Evolutionary conservation across 2,329 filamentous ascomycete species (phyloP).

Genomic region (Aspergillus ustus): DNA sequence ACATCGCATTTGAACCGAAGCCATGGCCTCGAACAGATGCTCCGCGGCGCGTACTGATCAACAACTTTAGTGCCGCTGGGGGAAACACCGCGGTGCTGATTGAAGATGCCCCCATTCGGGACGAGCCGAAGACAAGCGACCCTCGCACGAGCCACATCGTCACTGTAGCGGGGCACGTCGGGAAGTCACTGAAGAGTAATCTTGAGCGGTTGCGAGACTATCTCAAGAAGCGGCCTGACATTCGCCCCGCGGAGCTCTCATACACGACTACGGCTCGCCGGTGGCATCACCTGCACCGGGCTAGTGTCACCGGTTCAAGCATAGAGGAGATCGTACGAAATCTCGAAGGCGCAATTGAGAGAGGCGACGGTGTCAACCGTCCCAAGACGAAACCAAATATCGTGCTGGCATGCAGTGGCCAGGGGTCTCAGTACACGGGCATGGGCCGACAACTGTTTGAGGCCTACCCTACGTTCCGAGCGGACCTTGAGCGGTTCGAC

Average conservation of each 20-base stretch:
- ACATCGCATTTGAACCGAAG: constrained; percentile 49
- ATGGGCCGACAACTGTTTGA: constrained; percentile 42
- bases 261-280: constrained; percentile 68
- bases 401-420: neutral
- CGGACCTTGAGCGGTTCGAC: constrained; percentile 36
- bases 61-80: constrained; percentile 72
- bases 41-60: constrained; percentile 45
- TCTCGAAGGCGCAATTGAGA: constrained; percentile 16
- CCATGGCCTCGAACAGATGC: constrained; percentile 24
- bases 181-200: constrained; percentile 53
- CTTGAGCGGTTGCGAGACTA: constrained; percentile 55
- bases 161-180: constrained; percentile 59
- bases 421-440: constrained; percentile 15
- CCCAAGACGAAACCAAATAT: neutral
- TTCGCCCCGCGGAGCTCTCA: constrained; percentile 59
- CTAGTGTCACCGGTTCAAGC: neutral
- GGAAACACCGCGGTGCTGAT: constrained; percentile 69
- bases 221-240: constrained; percentile 34
- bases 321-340: neutral
- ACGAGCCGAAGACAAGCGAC: constrained; percentile 34
- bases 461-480: constrained; percentile 30
- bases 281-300: constrained; percentile 32
- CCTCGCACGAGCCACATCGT: constrained; percentile 61
- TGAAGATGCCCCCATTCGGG: constrained; percentile 60
- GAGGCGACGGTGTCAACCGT: neutral